These are phyloP conservation scores for Neopestalotiopsis rosae DNA, from an alignment of 2,329 filamentous ascomycete species.

Conservation along the genomic window DNA sequence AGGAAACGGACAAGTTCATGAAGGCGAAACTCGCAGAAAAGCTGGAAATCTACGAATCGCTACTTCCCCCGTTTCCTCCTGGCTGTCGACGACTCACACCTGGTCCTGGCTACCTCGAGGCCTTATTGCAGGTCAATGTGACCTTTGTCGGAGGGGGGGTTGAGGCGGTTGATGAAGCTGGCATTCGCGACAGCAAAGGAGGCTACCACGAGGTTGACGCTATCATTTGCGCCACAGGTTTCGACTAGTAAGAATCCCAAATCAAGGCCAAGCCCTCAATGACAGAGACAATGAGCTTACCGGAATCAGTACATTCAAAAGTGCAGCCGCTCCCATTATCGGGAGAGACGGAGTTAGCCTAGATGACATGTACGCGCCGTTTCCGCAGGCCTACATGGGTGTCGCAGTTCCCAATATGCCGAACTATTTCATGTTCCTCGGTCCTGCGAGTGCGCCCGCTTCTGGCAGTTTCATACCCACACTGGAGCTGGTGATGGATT, in stretches of 20 bases:
- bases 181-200: background rate
- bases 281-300: no score
- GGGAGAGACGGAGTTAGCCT: background rate
- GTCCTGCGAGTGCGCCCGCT: background rate
- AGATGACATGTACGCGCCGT: background rate
- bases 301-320: background rate
- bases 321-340: background rate
- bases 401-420: background rate
- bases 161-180: background rate
- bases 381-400: background rate
- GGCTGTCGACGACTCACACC: background rate
- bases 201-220: background rate
- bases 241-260: background rate
- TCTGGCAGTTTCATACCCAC: background rate
- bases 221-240: background rate
- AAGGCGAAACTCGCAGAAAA: background rate
- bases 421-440: background rate
- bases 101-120: slow-evolving; percentile 3
- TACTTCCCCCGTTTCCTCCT: background rate
- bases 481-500: background rate
- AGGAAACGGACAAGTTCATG: no score
- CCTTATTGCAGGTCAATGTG: slow-evolving; percentile 1
- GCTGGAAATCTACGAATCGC: background rate
- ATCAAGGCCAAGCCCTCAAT: background rate
- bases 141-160: background rate